A percentile compares a stretch with the other conserved stretches of the same genome.
phyloP scores from a whole-genome alignment of 2,329 filamentous ascomycete species.

The Apiospora malaysiana region DNA sequence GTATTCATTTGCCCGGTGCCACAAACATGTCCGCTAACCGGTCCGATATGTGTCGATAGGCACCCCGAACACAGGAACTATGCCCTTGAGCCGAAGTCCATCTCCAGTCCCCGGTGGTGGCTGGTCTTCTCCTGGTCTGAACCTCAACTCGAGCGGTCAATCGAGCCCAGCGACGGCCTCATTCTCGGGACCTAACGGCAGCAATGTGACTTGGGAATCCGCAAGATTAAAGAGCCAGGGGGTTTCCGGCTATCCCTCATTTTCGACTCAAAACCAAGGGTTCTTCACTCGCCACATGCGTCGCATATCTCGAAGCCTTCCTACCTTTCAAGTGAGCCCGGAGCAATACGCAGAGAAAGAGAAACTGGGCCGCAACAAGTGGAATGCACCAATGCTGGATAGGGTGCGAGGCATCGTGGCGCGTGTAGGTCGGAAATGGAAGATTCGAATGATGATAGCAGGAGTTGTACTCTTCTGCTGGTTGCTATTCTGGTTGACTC shows the following conservation, averaged over 20 bases:
- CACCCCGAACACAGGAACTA: conserved; percentile 60
- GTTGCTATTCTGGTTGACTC: conserved; percentile 72
- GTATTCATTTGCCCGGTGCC: not conserved
- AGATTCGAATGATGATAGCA: conserved; percentile 65
- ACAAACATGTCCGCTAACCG: not conserved
- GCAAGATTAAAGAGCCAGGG: conserved; percentile 78
- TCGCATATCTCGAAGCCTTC: conserved; percentile 78
- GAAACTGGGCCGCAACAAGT: conserved; percentile 68
- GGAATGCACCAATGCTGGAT: conserved; percentile 53
- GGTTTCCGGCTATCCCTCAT: conserved; percentile 77
- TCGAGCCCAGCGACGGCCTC: conserved; percentile 65
- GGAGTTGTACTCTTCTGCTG: conserved; percentile 66
- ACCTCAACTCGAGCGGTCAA: conserved; percentile 70
- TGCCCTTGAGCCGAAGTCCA: conserved; percentile 88
- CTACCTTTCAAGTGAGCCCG: conserved; percentile 66
- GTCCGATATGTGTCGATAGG: conserved; percentile 41
- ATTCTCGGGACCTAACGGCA: conserved; percentile 57
- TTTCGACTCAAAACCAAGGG: conserved; percentile 80
- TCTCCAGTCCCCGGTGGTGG: conserved; percentile 84
- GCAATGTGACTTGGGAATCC: conserved; percentile 78
- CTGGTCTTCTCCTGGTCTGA: conserved; percentile 85
- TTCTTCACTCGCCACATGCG: conserved; percentile 89
- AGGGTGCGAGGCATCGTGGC: conserved; percentile 52
- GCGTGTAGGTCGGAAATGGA: conserved; percentile 68
- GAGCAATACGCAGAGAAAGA: conserved; percentile 76